A percentile compares a stretch with the other conserved stretches of the same genome.
These are phyloP conservation scores for Ganoderma meredithae DNA, from an alignment of 1,284 basidiomycete genomes.

Conservation along the genomic window DNA sequence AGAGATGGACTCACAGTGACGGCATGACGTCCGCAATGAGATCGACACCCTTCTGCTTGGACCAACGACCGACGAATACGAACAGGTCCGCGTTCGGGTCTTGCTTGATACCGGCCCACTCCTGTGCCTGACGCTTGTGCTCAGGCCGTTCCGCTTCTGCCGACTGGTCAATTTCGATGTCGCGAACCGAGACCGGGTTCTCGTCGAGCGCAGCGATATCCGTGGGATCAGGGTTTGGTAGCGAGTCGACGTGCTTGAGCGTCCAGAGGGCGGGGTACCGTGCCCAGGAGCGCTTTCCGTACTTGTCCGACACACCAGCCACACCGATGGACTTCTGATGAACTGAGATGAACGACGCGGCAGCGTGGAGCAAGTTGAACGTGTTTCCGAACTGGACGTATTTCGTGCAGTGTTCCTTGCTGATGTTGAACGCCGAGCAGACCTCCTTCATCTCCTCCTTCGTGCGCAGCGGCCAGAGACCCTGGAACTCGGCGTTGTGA, in stretches of 20 bases:
- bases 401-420: slow-evolving; percentile 93
- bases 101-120: slow-evolving; percentile 92
- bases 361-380: slow-evolving; percentile 92
- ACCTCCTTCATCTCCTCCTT: slow-evolving; percentile 98
- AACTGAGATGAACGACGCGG: slow-evolving; percentile 88
- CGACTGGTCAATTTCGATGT: slow-evolving; percentile 80
- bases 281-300: slow-evolving; percentile 94
- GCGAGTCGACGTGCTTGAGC: slow-evolving; percentile 91
- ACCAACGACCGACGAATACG: slow-evolving; percentile 96
- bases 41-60: slow-evolving; percentile 96
- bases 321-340: slow-evolving; percentile 94
- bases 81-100: slow-evolving; percentile 90
- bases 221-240: slow-evolving; percentile 92
- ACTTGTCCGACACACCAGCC: slow-evolving; percentile 95
- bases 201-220: slow-evolving; percentile 93
- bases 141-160: slow-evolving; percentile 90
- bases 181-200: slow-evolving; percentile 72
- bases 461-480: slow-evolving; percentile 92
- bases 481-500: slow-evolving; percentile 96
- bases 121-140: slow-evolving; percentile 88
- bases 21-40: slow-evolving; percentile 95
- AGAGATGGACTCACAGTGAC: slow-evolving; percentile 62
- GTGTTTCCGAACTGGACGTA: slow-evolving; percentile 98
- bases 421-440: slow-evolving; percentile 95
- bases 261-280: slow-evolving; percentile 95